These are phyloP conservation scores for Arachnopeziza araneosa DNA, from an alignment of 2,329 filamentous ascomycete species.

Conservation along the genomic window DNA sequence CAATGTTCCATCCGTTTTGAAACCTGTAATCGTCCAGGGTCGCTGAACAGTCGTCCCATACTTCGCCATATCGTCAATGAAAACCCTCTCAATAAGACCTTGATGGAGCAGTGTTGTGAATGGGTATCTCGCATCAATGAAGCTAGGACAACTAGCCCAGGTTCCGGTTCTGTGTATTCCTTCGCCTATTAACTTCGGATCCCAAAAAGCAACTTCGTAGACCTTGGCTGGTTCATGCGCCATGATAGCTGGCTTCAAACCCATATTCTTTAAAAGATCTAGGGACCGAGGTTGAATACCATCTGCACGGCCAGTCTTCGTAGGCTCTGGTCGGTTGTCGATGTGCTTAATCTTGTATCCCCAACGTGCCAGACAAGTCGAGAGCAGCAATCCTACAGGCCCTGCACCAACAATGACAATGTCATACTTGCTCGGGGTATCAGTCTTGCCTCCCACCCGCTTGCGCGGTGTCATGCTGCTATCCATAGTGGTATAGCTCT, in stretches of 20 bases:
- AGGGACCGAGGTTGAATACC: constrained; percentile 88
- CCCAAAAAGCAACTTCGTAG: constrained; percentile 72
- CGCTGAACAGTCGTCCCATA: constrained; percentile 56
- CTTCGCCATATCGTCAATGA: constrained; percentile 60
- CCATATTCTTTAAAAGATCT: constrained; percentile 84
- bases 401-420: constrained; percentile 84
- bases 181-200: constrained; percentile 48
- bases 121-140: constrained; percentile 67
- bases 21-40: constrained; percentile 59
- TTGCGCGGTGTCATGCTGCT: constrained; percentile 16
- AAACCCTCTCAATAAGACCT: constrained; percentile 64
- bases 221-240: constrained; percentile 80
- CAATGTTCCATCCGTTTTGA: constrained; percentile 50
- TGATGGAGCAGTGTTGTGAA: constrained; percentile 69
- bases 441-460: constrained; percentile 4
- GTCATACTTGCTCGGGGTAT: constrained; percentile 43
- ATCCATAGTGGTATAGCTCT: constrained; percentile 15
- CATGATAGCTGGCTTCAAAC: constrained; percentile 83
- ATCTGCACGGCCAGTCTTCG: constrained; percentile 79
- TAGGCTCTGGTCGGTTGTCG: constrained; percentile 83
- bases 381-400: constrained; percentile 81
- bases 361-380: constrained; percentile 83
- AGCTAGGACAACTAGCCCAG: constrained; percentile 85
- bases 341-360: constrained; percentile 95
- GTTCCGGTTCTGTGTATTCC: constrained; percentile 62